Base-by-base conservation (phyloP, 495 filamentous ascomycete genomes). In the Aspergillus asperescens region DNA sequence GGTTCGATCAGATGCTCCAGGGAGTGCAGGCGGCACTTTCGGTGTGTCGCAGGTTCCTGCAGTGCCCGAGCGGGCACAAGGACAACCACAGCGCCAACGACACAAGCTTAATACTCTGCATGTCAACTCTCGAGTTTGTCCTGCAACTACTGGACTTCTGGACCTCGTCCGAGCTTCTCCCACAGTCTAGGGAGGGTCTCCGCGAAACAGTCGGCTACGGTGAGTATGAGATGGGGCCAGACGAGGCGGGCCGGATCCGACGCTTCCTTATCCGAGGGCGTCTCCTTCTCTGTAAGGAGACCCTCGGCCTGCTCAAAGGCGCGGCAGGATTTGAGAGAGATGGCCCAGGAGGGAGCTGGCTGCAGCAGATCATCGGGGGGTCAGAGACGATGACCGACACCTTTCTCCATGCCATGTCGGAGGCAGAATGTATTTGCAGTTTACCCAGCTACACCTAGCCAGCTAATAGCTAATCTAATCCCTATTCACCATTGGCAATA, bases 1-100 rank as follows among this genome's bases (percentile, higher is more conserved):
- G 67, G 15, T 68, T 74, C 32, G 73, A 76, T 24, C 66, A 68
- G 22, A 67, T 64, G 39, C 61, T 76, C 22, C 68, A 72, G 45
- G 50, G 57, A 5, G 66, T 74, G 45, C 63, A 64, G 45, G 51
- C 62, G 4, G 65, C 70, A 3, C 62, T 74, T 20, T 56, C 59
- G 4, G 59, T 64, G 25, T 71, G 67, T 28, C 70, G 60, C 12
- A 50, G 62, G 12, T 73, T 73, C 54, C 35, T 76, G 15, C 65
- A 68, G 34, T 74, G 73, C 44, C 51, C 48, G 0, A 56, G 55
- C 44, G 74, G 73, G 19, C 57, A 56, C 35, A 76, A 73, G 43
- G 71, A 69, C 18, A 62, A 54, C 28, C 74, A 73, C 40, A 70
- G 65, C 20, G 62, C 54, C 48, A 31, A 49, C 23, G 34, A 31